A percentile compares a stretch with the other conserved stretches of the same genome.
phyloP scores from a whole-genome alignment of 306 rosid species.

The Trifolium subterraneum region DNA sequence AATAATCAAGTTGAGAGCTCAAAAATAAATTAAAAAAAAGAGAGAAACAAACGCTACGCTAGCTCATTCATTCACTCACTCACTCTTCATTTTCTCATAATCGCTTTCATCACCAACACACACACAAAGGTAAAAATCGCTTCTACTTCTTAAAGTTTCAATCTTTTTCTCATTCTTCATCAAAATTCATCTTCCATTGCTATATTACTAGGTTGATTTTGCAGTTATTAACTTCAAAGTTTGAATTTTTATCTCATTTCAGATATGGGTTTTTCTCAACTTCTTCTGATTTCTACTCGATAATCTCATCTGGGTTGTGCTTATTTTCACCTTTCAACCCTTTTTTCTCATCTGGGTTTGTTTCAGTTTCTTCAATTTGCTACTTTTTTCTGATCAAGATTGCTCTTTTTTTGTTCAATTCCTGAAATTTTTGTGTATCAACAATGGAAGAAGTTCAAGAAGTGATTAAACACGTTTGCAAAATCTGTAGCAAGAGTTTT shows the following conservation, averaged over 20 bases:
- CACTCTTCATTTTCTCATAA: constrained; percentile 40
- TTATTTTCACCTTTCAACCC: neutral
- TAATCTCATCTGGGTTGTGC: constrained; percentile 17
- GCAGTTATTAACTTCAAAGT: neutral
- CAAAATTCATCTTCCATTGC: constrained; percentile 42
- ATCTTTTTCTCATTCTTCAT: constrained; percentile 10
- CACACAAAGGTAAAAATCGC: constrained; percentile 48
- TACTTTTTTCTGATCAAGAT: neutral
- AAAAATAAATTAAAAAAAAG: constrained; percentile 30
- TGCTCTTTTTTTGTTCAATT: neutral
- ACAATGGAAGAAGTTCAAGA: constrained; percentile 60
- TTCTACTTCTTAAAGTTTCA: constrained; percentile 34
- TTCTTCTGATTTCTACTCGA: neutral
- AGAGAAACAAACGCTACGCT: constrained; percentile 46
- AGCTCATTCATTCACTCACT: constrained; percentile 44
- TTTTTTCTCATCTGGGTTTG: neutral
- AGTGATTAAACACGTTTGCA: constrained; percentile 69
- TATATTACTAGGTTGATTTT: neutral
- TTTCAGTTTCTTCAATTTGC: neutral
- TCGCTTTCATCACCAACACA: constrained; percentile 52
- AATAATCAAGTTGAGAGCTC: constrained; percentile 43
- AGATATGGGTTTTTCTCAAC: constrained; percentile 18
- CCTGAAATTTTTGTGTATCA: neutral
- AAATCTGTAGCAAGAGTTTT: constrained; percentile 77
- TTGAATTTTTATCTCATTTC: constrained; percentile 3